Evolutionary conservation across 139 green algal species (phyloP).

Genomic region (Tetraselmis striata): DNA sequence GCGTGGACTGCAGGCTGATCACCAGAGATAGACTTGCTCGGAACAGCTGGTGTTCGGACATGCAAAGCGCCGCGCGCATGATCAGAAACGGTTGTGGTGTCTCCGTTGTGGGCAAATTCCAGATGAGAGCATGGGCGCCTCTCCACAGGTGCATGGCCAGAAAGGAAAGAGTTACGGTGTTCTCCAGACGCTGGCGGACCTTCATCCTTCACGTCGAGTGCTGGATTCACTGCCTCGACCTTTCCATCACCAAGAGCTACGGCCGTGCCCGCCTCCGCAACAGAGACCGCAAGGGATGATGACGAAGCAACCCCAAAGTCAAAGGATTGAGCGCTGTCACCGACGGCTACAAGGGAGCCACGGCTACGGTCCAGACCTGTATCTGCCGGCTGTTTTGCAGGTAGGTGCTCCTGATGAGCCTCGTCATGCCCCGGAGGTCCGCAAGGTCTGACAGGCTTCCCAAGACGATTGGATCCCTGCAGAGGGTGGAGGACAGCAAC

Average conservation of each 20-base stretch:
- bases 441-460: not conserved
- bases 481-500: not conserved
- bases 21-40: too few species aligned
- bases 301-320: not conserved
- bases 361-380: not conserved
- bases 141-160: too few species aligned
- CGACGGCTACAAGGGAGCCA: not conserved
- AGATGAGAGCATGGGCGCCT: not conserved
- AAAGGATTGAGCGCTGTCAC: not conserved
- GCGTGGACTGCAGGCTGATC: too few species aligned
- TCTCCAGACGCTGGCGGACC: too few species aligned
- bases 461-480: not conserved
- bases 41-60: too few species aligned
- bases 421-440: not conserved
- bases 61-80: too few species aligned
- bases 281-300: not conserved
- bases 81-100: too few species aligned
- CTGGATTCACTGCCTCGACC: not conserved
- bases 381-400: too few species aligned
- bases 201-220: too few species aligned
- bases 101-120: not conserved
- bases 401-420: too few species aligned
- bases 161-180: too few species aligned
- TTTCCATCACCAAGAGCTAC: not conserved
- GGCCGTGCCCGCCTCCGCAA: not conserved